Base-by-base conservation (phyloP, 305 asterid species). In the Vinca major region DNA sequence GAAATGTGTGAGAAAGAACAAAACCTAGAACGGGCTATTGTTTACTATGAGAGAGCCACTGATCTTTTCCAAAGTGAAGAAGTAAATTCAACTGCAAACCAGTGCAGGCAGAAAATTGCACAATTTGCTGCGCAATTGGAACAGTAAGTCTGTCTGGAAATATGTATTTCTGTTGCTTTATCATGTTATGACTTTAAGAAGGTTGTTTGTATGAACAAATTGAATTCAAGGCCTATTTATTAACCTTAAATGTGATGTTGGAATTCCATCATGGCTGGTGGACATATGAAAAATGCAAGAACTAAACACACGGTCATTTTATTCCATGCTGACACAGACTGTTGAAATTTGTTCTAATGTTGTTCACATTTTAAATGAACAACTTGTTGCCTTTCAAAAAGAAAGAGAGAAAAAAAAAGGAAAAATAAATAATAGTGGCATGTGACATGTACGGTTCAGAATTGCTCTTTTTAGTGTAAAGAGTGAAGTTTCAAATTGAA, bases 21-120 rank as follows among this genome's bases (percentile, higher is more conserved):
- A 75, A 83, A 84, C 73, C 76, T 87, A 79, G 90, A 84, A 62
- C 82, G 83, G 76, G 86, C 96, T 69, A 84, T 87, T 58, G 78
- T 70, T 72, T 86, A 80, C 87, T 87, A 89, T 78, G 92, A 87
- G 56, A 89, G 71, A 78, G 92, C 96, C 70, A 79, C 89, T 71
- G 96, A 89, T 79, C 90, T 89, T 73, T 89, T 83, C 77, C 85
- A 85, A 81, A 84, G 89, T 72, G 96, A 87, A 81, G 91, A 89
- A n/a, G 88, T 71, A 14, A 87, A 84, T 36, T 76, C 92, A 58
- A 71, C 90, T 33, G 90, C 94, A 47, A 89, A 87, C 76, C 90
- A 85, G 71, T 87, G 94, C 89, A 86, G 84, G 75, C 89, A 85
- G 80, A 89, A 89, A 84, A 65, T 89, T 62, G 94, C 96, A 3